A percentile compares a stretch with the other conserved stretches of the same genome.
These are phyloP conservation scores for Candida sanyaensis DNA, from an alignment of 1,139 yeast species.

Conservation along the genomic window DNA sequence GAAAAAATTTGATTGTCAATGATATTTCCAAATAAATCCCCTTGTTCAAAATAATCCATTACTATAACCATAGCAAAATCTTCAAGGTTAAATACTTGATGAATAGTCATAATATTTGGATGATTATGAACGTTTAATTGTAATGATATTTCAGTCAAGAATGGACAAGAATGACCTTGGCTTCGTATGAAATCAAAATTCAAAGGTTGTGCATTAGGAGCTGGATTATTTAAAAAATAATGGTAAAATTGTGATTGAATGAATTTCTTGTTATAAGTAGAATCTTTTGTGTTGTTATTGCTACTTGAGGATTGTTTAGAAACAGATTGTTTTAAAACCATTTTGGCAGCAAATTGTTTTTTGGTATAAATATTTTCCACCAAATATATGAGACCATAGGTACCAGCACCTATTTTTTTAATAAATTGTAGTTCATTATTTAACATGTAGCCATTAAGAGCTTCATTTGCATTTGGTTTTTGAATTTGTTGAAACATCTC, in stretches of 20 bases:
- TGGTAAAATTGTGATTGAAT: conserved; percentile 31
- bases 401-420: conserved; percentile 80
- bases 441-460: conserved; percentile 26
- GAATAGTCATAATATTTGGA: conserved; percentile 74
- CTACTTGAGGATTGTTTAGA: conserved; percentile 12
- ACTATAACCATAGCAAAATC: conserved; percentile 58
- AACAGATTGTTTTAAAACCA: conserved; percentile 54
- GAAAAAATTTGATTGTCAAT: conserved; percentile 64
- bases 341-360: conserved; percentile 68
- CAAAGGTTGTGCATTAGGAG: conserved; percentile 25
- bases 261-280: conserved; percentile 31
- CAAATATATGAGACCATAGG: conserved; percentile 81
- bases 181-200: conserved; percentile 45
- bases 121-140: conserved; percentile 77
- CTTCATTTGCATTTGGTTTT: conserved; percentile 15
- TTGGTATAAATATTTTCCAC: conserved; percentile 58
- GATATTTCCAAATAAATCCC: conserved; percentile 80
- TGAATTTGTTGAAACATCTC: conserved; percentile 8
- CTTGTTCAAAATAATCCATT: conserved; percentile 82
- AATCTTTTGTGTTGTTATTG: conserved; percentile 18
- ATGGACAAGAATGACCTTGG: conserved; percentile 46
- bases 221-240: conserved; percentile 27
- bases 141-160: conserved; percentile 67
- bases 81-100: conserved; percentile 64
- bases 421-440: conserved; percentile 32